Percentiles rank a stretch among this genome's conserved stretches.
These are phyloP conservation scores for Colletotrichum orbiculare DNA, from an alignment of 2,329 filamentous ascomycete genomes.

Conservation along the genomic window DNA sequence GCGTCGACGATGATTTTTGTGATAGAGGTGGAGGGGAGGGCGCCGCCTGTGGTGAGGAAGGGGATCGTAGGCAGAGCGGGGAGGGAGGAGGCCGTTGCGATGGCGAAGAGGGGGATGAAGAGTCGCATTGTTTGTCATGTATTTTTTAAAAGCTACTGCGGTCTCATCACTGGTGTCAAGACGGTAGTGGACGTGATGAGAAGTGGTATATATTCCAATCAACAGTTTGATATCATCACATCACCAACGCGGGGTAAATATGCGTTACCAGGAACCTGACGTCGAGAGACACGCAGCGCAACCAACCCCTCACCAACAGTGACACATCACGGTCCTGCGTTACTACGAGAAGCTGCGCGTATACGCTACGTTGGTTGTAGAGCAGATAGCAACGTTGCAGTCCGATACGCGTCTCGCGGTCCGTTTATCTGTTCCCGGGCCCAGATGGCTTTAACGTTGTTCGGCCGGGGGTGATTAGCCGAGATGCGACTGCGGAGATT, in stretches of 20 bases:
- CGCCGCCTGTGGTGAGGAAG: conserved; percentile 42
- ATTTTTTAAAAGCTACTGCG: too few relatives aligned
- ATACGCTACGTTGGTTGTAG: not conserved
- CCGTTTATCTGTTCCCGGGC: too few relatives aligned
- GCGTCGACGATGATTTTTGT: conserved; percentile 57
- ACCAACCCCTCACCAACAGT: too few relatives aligned
- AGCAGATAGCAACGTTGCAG: conserved; percentile 21
- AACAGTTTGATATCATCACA: too few relatives aligned
- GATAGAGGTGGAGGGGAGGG: conserved; percentile 43
- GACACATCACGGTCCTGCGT: not conserved
- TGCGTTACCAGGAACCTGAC: not conserved
- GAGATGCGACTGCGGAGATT: too few relatives aligned
- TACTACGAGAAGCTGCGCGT: not conserved
- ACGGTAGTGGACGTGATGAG: too few relatives aligned
- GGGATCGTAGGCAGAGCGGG: conserved; percentile 49
- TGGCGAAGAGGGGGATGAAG: not conserved
- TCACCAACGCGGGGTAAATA: conserved; percentile 8
- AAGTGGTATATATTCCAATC: too few relatives aligned
- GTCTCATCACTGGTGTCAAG: too few relatives aligned
- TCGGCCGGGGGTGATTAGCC: too few relatives aligned
- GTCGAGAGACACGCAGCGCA: too few relatives aligned
- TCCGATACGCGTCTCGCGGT: not conserved
- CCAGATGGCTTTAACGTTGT: too few relatives aligned
- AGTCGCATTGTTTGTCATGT: conserved; percentile 5
- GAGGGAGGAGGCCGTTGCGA: conserved; percentile 17